These are phyloP conservation scores for rapeseed (Brassica napus) DNA, from an alignment of 345 rosid species.

Conservation along the genomic window DNA sequence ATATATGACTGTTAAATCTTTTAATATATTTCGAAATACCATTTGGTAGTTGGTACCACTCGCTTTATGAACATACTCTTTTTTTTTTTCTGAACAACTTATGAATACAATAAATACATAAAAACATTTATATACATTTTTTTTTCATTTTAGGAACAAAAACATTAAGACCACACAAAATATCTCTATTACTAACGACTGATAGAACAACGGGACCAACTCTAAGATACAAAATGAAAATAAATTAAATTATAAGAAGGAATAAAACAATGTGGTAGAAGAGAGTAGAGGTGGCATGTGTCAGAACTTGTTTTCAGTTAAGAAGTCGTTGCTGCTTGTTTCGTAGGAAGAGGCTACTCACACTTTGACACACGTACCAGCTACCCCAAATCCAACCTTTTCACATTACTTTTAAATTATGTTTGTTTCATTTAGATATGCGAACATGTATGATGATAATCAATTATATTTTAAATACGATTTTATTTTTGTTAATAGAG, in stretches of 20 bases:
- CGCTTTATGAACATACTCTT: neutral
- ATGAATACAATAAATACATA: neutral
- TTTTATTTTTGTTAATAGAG: neutral
- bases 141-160: neutral
- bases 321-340: constrained; percentile 29
- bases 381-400: constrained; percentile 9
- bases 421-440: neutral
- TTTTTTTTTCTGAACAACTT: neutral
- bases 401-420: neutral
- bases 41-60: neutral
- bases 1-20: neutral
- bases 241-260: neutral
- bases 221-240: neutral
- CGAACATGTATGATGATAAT: neutral
- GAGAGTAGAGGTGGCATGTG: constrained; percentile 17
- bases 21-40: neutral
- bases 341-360: constrained; percentile 12
- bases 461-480: neutral
- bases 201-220: neutral
- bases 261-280: constrained; percentile 22
- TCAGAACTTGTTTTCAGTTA: constrained; percentile 26
- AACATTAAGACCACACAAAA: neutral
- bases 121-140: neutral
- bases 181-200: neutral
- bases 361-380: constrained; percentile 14